Evolutionary conservation across 1,139 yeast species (phyloP).

Genomic region (Lodderomyces jiufengensis): DNA sequence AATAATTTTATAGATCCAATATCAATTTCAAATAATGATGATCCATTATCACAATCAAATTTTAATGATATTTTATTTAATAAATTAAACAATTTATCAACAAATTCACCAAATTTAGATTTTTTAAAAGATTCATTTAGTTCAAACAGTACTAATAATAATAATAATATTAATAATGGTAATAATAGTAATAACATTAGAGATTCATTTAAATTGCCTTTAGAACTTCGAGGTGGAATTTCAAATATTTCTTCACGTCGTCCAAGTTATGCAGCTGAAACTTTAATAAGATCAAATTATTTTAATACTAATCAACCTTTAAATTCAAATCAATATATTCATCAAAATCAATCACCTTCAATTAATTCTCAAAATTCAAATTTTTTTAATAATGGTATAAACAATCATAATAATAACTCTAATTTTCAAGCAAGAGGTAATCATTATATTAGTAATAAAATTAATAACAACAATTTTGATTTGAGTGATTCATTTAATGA

Average conservation of each 20-base stretch:
- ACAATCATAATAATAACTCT: too few relatives aligned
- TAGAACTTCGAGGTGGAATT: constrained; percentile 62
- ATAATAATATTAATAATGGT: not conserved
- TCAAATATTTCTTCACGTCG: constrained; percentile 59
- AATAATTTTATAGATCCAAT: too few relatives aligned
- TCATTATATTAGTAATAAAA: constrained; percentile 13
- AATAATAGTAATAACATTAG: constrained; percentile 4
- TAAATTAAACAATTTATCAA: constrained; percentile 22
- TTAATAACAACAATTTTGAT: constrained; percentile 19
- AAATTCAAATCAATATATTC: not conserved
- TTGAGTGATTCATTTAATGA: constrained; percentile 32
- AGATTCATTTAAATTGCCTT: constrained; percentile 46
- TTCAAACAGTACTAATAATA: not conserved
- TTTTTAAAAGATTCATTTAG: constrained; percentile 7
- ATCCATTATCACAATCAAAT: constrained; percentile 14
- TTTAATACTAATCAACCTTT: not conserved
- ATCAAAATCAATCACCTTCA: constrained; percentile 10
- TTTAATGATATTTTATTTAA: constrained; percentile 29
- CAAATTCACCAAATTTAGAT: constrained; percentile 5
- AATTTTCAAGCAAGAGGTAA: constrained; percentile 15
- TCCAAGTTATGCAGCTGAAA: constrained; percentile 64
- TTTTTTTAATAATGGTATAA: constrained; percentile 10
- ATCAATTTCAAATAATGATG: constrained; percentile 7
- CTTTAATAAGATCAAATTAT: constrained; percentile 38
- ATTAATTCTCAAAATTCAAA: constrained; percentile 8